Evolutionary conservation across 495 filamentous ascomycete genomes (phyloP), one percentile per base, ranked within the genome.

Genomic region (Penicillium parvum): DNA sequence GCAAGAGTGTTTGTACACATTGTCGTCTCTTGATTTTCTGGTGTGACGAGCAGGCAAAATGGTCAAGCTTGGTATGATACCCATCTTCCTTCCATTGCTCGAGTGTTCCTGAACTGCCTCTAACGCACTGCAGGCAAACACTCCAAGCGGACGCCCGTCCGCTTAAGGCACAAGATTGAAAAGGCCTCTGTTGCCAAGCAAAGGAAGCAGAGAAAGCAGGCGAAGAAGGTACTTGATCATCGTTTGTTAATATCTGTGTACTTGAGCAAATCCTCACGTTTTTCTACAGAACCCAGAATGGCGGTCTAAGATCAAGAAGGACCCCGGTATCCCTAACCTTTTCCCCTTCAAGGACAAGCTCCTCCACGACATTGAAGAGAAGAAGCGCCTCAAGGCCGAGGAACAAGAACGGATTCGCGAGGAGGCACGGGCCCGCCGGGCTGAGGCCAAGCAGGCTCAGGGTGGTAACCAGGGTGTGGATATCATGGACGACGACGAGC

Each of bases 261-360:
- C 5, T 4, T 21, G 12, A 16, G 30, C n/a, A 19, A 2, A 15
- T 51, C 29, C 43, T 50, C 16, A 47, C 12, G 29, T 37, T 32
- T 40, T 54, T 50, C 33, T 19, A 37, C 51, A 83, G 81, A 94
- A 96, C 65, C 94, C 94, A 14, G 79, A 95, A 84, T 96, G 91
- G 84, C 79, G 82, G 45, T 91, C 86, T 50, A 84, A 86, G 62
- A 62, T 95, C 44, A 96, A 95, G 79, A 97, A 97, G 68, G 91
- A 95, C 61, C 89, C 90, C 26, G 91, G 91, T 43, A 96, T 98
- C 38, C 92, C 92, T 36, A 98, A 96, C 59, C 76, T 96, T 18
- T 98, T 96, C 69, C 92, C 92, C 9, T 95, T 90, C 77, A 98
- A 98, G 70, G 94, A 96, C 57, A 88, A 85, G 71, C 77, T 98